These are phyloP conservation scores for Rubia balearica DNA, from an alignment of 305 asterid species.

Conservation along the genomic window DNA sequence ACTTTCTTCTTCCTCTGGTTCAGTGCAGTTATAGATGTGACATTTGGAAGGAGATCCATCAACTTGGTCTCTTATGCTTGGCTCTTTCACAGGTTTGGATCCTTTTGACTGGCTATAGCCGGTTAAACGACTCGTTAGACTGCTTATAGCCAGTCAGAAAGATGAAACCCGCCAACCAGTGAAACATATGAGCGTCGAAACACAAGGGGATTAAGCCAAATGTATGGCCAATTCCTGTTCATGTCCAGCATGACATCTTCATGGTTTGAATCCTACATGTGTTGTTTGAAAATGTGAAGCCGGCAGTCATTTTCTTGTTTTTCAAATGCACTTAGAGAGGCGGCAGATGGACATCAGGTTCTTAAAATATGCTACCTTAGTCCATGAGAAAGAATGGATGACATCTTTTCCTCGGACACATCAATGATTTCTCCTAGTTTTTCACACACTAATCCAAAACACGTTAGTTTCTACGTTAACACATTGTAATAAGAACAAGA, in stretches of 20 bases:
- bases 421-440: not conserved
- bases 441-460: not conserved
- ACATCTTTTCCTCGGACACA: conserved; percentile 4
- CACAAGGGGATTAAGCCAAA: not conserved
- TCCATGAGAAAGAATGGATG: not conserved
- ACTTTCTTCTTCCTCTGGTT: not conserved
- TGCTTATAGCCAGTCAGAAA: not conserved
- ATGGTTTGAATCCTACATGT: not conserved
- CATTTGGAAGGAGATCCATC: not conserved
- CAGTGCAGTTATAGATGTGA: conserved; percentile 4
- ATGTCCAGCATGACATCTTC: no score
- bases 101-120: not conserved
- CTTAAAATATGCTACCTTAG: not conserved
- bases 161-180: not conserved
- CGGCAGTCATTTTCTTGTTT: conserved; percentile 6
- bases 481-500: not conserved
- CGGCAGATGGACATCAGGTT: conserved; percentile 7
- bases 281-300: conserved; percentile 1
- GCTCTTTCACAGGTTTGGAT: not conserved
- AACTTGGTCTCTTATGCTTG: not conserved
- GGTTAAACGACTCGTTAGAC: not conserved
- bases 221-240: not conserved
- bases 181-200: not conserved
- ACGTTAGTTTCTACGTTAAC: not conserved
- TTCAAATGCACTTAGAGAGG: not conserved